A percentile compares a stretch with the other conserved stretches of the same genome.
phyloP scores from a whole-genome alignment of 495 filamentous ascomycete genomes.

The Neurospora sp. region DNA sequence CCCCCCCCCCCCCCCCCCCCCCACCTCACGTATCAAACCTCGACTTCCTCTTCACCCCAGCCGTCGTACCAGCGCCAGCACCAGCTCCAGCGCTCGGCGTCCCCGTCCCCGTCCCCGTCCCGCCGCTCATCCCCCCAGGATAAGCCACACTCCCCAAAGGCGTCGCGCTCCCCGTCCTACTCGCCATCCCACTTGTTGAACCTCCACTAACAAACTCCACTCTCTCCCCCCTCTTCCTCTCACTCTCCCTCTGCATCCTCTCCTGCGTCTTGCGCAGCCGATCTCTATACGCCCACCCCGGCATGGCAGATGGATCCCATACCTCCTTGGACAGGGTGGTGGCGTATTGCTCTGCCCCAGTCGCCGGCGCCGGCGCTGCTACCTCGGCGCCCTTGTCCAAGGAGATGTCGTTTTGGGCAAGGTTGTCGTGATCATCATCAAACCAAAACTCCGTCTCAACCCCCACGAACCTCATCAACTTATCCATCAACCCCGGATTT shows the following conservation, averaged over 20 bases:
- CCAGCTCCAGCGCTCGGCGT: background rate
- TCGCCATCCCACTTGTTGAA: constrained; percentile 12
- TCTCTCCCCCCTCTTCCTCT: constrained; percentile 44
- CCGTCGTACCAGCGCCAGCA: background rate
- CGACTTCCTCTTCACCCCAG: constrained; percentile 30
- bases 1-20: too few relatives aligned
- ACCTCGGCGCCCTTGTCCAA: background rate
- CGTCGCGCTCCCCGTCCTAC: constrained; percentile 14
- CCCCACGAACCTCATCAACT: constrained; percentile 73
- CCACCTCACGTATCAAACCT: constrained; percentile 36
- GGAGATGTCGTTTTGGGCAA: background rate
- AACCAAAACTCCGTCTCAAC: constrained; percentile 38
- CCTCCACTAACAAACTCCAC: constrained; percentile 69
- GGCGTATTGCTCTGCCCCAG: constrained; percentile 49
- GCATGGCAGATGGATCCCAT: constrained; percentile 59
- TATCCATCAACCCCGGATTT: constrained; percentile 72
- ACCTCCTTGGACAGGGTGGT: constrained; percentile 58
- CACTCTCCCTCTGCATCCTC: constrained; percentile 45
- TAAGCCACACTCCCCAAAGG: constrained; percentile 21
- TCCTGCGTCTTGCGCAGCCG: constrained; percentile 58
- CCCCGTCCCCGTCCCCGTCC: background rate
- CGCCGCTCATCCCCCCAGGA: constrained; percentile 25
- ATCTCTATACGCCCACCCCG: constrained; percentile 64
- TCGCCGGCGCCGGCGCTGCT: background rate
- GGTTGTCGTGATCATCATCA: background rate